phyloP scores from a whole-genome alignment of 768 basidiomycete species.

The Lentinula detonsa region DNA sequence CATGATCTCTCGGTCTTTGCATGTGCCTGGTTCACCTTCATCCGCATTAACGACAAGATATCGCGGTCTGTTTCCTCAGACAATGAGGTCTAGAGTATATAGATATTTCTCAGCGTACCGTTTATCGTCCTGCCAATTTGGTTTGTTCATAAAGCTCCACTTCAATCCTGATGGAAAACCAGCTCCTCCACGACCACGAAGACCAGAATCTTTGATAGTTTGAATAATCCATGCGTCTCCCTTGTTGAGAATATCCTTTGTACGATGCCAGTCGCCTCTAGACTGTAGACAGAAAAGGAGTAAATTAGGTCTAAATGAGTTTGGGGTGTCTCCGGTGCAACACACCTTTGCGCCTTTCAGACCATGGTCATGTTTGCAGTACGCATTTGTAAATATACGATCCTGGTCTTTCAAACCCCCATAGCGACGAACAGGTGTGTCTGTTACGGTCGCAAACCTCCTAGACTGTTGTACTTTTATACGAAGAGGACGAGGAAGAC shows the following conservation, averaged over 20 bases:
- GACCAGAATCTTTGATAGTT: slow-evolving; percentile 91
- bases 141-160: slow-evolving; percentile 99
- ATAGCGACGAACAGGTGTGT: slow-evolving; percentile 77
- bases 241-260: slow-evolving; percentile 93
- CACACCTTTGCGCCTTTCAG: slow-evolving; percentile 85
- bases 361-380: slow-evolving; percentile 83
- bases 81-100: neutral
- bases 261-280: slow-evolving; percentile 97
- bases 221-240: slow-evolving; percentile 98
- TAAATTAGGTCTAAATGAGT: neutral
- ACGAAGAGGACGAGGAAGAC: slow-evolving; percentile 1
- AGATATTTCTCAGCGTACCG: slow-evolving; percentile 37
- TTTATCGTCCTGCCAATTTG: slow-evolving; percentile 94
- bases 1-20: slow-evolving; percentile 98
- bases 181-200: slow-evolving; percentile 93
- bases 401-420: slow-evolving; percentile 95
- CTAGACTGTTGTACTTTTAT: neutral
- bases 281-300: slow-evolving; percentile 36
- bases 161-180: slow-evolving; percentile 96
- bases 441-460: slow-evolving; percentile 68
- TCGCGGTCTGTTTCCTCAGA: slow-evolving; percentile 53
- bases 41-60: slow-evolving; percentile 98
- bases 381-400: slow-evolving; percentile 90
- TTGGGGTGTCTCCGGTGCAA: neutral
- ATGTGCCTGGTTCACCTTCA: slow-evolving; percentile 97